Base-by-base conservation (phyloP, 2,329 filamentous ascomycete genomes). In the Paradendryphiella salina region DNA sequence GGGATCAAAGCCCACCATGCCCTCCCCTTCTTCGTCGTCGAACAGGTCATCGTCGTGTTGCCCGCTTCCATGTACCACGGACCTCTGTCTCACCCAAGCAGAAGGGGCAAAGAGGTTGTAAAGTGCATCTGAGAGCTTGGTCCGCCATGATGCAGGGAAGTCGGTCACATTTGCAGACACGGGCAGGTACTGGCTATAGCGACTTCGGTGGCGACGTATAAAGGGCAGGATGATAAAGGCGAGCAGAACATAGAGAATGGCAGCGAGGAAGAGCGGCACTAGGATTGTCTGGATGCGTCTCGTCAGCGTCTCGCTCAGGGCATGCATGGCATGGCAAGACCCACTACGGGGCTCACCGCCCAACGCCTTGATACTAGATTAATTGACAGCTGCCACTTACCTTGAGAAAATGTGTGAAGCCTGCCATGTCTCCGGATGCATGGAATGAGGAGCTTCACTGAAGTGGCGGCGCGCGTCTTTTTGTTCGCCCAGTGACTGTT, bases 21-120 rank as follows among this genome's bases (percentile, higher is more conserved):
- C 73, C 62, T 78, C 76, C 34, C 76, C 75, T 57, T 78, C 76
- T 49, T 74, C 75, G 28, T 75, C 75, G 36, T 73, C 75, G 50
- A 78, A 77, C 20, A 73, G 59, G 26, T 72, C 70, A 32, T 77
- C 73, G 18, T 71, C 65, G 46, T 66, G 49, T 37, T 74, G 69
- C 14, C 63, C 56, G 21, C 60, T 62, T 4, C 65, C 72, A 46
- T 74, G 68, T 0, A 73, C 57, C 3, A 72, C 59, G 5, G 60
- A 46, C 20, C 61, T 50, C 32, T 49, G 45, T 13, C 62, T 54
- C 17, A 35, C 20, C 67, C 66, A 70, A 11, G 56, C 55, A 9
- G 73, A 69, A 58, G 65, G 66, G 59, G 67, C 40, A 56, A 70
- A 65, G 54, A 72, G 54, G 67, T 59, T 60, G 53, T 64, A 64